Base-by-base conservation (phyloP, 164 flowering plant species). In the Tetrastigma voinierianum region DNA sequence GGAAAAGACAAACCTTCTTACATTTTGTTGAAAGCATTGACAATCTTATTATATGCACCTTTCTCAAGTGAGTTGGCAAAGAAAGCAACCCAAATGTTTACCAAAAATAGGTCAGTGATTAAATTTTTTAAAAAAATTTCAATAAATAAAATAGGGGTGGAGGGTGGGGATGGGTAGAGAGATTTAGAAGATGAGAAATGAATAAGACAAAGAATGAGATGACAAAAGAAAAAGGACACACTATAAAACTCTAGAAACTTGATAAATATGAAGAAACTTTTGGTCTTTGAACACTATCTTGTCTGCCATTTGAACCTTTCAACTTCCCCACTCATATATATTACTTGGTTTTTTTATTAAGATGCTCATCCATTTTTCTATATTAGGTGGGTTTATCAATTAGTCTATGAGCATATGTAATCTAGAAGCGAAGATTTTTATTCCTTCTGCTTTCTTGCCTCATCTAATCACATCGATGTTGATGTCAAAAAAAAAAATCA, bases 201-300 rank as follows among this genome's bases (percentile, higher is more conserved):
- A 46, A 32, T n/a, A 11, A 4, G 47, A 21, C 44, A 65, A 24
- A 11, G 9, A 57, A 20, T 15, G 51, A 57, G 17, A 43, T 13
- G 68, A 51, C 64, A 70, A 64, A 64, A 54, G 7, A 56, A 32
- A 32, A 32, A 51, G 49, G 58, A 44, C 59, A 60, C n/a, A n/a
- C 4, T 20, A 60, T 40, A 21, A 57, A 24, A 17, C 32, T 46
- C 24, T 44, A 12, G 8, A 51, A 53, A 4, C 0, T 49, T 15
- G 19, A 60, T 44, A 18, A 71, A 46, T 14, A 32, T 5, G 40
- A 57, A 48, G 40, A 63, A 63, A 18, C 40, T 24, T 54, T 13
- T 40, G 48, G 51, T 1, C 64, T 66, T 71, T 71, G 74, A 71
- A 71, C 66, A 32, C 70, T 65, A 71, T 66, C 70, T 71, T 66